Percentiles rank a stretch among this genome's conserved stretches.
These are phyloP conservation scores for Pleurotus pulmonarius DNA, from an alignment of 768 basidiomycete species.

Conservation along the genomic window DNA sequence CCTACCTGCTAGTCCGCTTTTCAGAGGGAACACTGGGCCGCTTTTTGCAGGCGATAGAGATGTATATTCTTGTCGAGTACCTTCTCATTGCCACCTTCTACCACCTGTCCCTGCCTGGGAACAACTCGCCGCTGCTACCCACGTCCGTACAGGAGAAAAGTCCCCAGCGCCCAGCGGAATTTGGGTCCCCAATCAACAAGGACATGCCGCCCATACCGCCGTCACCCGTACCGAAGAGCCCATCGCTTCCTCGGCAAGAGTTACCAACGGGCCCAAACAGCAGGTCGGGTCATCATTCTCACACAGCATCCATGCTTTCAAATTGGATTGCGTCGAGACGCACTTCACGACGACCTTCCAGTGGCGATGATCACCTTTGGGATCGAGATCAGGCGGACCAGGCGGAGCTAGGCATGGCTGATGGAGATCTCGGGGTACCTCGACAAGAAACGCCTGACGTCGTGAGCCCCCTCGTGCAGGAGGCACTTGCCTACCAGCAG, in stretches of 20 bases:
- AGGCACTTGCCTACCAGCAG: slow-evolving; percentile 5
- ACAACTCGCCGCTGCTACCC: slow-evolving; percentile 3
- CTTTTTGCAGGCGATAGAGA: slow-evolving; percentile 57
- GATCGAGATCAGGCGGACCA: slow-evolving; percentile 25
- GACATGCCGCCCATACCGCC: slow-evolving; percentile 3
- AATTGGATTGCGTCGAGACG: slow-evolving; percentile 35
- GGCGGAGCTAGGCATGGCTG: slow-evolving; percentile 22
- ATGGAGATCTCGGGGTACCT: slow-evolving; percentile 4
- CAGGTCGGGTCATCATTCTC: neutral
- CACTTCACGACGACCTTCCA: slow-evolving; percentile 21
- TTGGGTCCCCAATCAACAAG: neutral
- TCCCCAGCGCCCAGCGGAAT: neutral
- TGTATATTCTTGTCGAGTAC: slow-evolving; percentile 61
- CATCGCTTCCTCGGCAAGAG: neutral
- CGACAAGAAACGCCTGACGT: neutral
- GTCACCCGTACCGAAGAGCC: neutral
- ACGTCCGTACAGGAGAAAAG: neutral
- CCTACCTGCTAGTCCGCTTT: slow-evolving; percentile 47
- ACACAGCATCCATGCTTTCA: slow-evolving; percentile 24
- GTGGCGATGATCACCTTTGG: slow-evolving; percentile 28
- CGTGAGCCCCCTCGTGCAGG: slow-evolving; percentile 1
- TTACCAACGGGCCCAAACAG: neutral
- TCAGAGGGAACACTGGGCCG: slow-evolving; percentile 70
- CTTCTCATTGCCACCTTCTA: slow-evolving; percentile 45
- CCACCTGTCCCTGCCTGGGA: slow-evolving; percentile 7